Percentiles rank a stretch among this genome's conserved stretches.
phyloP scores from a whole-genome alignment of 371 early-diverging fungal species.

The Apophysomyces elegans region DNA sequence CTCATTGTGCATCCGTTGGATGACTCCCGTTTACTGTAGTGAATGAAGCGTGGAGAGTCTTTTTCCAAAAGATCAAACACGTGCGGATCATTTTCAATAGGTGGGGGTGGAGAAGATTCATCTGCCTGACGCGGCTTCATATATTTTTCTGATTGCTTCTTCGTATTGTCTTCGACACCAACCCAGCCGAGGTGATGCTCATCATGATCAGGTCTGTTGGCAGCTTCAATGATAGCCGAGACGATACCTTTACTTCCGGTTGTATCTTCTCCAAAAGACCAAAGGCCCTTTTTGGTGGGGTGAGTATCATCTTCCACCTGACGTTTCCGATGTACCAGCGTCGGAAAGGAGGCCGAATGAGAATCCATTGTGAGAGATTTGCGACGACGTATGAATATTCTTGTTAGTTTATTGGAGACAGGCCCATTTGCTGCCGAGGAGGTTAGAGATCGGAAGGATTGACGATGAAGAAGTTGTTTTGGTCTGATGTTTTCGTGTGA shows the following conservation, averaged over 20 bases:
- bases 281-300: not conserved
- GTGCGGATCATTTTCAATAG: slow-evolving; percentile 51
- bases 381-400: slow-evolving; percentile 33
- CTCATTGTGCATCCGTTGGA: slow-evolving; percentile 17
- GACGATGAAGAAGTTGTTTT: slow-evolving; percentile 5
- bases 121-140: not conserved
- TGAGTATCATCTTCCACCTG: not conserved
- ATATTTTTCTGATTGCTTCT: slow-evolving; percentile 10
- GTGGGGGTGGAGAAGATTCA: slow-evolving; percentile 26
- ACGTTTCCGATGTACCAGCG: slow-evolving; percentile 1
- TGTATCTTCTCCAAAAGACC: not conserved
- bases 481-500: slow-evolving; percentile 14
- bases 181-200: slow-evolving; percentile 27
- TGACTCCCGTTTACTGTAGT: slow-evolving; percentile 41
- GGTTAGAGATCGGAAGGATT: not conserved
- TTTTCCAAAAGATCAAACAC: slow-evolving; percentile 43
- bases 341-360: slow-evolving; percentile 13
- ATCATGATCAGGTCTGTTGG: slow-evolving; percentile 16
- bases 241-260: slow-evolving; percentile 26
- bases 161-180: slow-evolving; percentile 27
- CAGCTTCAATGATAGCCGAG: slow-evolving; percentile 37
- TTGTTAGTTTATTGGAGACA: slow-evolving; percentile 32
- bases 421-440: slow-evolving; percentile 9
- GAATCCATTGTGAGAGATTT: slow-evolving; percentile 22
- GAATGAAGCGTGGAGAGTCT: slow-evolving; percentile 31